phyloP scores from a whole-genome alignment of 163 green algal genomes.

The Prototheca wickerhamii region DNA sequence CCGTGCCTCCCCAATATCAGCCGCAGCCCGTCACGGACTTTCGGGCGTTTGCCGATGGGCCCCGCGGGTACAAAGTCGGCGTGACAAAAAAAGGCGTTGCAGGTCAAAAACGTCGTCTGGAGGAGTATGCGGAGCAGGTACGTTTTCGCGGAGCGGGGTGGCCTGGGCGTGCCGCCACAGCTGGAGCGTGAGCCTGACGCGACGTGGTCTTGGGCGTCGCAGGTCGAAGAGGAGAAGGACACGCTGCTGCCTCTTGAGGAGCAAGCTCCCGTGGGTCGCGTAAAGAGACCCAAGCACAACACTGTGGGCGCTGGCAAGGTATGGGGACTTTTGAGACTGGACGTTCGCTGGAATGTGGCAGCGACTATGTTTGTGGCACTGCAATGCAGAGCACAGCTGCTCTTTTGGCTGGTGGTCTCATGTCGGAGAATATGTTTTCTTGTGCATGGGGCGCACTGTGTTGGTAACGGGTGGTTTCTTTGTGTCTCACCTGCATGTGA shows the following conservation, averaged over 20 bases:
- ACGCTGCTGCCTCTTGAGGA: conserved; percentile 9
- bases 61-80: conserved; percentile 38
- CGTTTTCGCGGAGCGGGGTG: neutral
- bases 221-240: conserved; percentile 22
- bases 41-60: conserved; percentile 13
- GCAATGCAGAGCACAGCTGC: neutral
- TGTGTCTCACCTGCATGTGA: neutral
- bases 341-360: too few relatives aligned
- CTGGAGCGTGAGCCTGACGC: neutral
- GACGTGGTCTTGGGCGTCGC: neutral
- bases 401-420: neutral
- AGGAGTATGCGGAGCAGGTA: conserved; percentile 48
- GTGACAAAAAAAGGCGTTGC: conserved; percentile 25
- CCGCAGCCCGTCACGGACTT: conserved; percentile 30
- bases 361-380: neutral
- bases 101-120: conserved; percentile 42
- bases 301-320: conserved; percentile 29
- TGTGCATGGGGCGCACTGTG: neutral
- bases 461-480: neutral
- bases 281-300: conserved; percentile 25
- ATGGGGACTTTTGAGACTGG: neutral
- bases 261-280: neutral
- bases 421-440: neutral
- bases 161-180: neutral
- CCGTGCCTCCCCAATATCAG: conserved; percentile 34